phyloP scores from a whole-genome alignment of 176 grass and related monocot genomes.

The Olyra latifolia region DNA sequence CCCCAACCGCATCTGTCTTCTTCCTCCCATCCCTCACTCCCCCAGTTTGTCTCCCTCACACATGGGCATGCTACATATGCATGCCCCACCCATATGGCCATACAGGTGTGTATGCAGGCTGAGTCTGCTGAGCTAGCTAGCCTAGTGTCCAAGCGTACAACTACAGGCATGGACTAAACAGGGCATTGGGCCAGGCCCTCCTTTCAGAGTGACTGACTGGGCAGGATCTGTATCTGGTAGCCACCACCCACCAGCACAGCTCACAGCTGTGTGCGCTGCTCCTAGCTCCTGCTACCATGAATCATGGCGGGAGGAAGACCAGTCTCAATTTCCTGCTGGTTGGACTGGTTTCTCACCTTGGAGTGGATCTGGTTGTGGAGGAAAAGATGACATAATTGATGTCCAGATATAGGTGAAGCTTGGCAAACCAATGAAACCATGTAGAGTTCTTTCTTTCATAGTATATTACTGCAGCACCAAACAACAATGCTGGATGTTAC shows the following conservation, averaged over 20 bases:
- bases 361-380: background rate
- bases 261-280: background rate
- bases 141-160: conserved; percentile 6
- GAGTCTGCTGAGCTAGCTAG: background rate
- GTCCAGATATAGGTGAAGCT: background rate
- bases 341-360: background rate
- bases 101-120: background rate
- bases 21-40: background rate
- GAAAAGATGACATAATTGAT: background rate
- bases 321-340: background rate
- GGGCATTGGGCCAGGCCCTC: background rate
- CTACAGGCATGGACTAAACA: background rate
- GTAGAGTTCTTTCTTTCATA: background rate
- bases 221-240: conserved; percentile 1
- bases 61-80: background rate
- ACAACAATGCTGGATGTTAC: conserved; percentile 33
- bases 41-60: background rate
- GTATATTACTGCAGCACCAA: background rate
- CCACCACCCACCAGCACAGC: background rate
- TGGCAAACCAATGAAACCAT: background rate
- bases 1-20: conserved; percentile 22
- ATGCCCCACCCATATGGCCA: conserved; percentile 2
- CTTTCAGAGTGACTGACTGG: background rate
- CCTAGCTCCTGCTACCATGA: background rate
- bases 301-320: conserved; percentile 1